phyloP scores from a whole-genome alignment of 1,284 basidiomycete species.

The Schizophyllum amplum region DNA sequence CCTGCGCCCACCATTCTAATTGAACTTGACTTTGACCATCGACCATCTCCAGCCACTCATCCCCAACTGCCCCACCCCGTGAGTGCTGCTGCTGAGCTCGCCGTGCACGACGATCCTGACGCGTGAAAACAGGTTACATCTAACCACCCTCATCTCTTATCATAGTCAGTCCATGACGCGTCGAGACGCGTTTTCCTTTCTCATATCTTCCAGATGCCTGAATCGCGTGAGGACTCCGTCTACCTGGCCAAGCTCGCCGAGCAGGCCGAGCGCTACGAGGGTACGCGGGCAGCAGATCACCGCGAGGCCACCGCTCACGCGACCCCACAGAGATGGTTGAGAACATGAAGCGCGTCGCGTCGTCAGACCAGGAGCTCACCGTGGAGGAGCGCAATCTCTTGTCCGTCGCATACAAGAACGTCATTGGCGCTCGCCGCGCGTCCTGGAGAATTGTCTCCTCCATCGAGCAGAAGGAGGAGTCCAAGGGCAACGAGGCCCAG shows the following conservation, averaged over 20 bases:
- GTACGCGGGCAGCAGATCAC: conserved; percentile 36
- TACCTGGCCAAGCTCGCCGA: conserved; percentile 99
- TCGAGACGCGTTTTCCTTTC: conserved; percentile 17
- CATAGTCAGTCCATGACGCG: conserved; percentile 21
- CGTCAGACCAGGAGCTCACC: conserved; percentile 95
- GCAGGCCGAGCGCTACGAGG: conserved; percentile 98
- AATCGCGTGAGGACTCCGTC: conserved; percentile 92
- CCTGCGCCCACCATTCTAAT: not conserved
- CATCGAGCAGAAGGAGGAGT: conserved; percentile 99
- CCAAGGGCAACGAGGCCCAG: conserved; percentile 97
- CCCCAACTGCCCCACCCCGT: conserved; percentile 4
- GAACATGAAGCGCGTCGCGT: conserved; percentile 98
- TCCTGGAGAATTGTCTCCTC: conserved; percentile 99
- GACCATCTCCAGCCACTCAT: not conserved
- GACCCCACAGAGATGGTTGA: conserved; percentile 85
- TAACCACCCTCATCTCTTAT: not conserved
- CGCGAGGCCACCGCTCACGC: conserved; percentile 9
- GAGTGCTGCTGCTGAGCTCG: conserved; percentile 10
- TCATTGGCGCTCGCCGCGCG: conserved; percentile 97
- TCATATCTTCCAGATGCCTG: conserved; percentile 52
- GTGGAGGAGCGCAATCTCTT: conserved; percentile 99
- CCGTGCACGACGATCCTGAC: not conserved
- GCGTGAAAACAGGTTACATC: not conserved
- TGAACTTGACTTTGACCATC: not conserved
- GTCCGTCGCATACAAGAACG: conserved; percentile 99